Evolutionary conservation across 1,284 basidiomycete genomes (phyloP), one percentile per base, ranked within the genome.

Genomic region (Microbotryum violaceum): DNA sequence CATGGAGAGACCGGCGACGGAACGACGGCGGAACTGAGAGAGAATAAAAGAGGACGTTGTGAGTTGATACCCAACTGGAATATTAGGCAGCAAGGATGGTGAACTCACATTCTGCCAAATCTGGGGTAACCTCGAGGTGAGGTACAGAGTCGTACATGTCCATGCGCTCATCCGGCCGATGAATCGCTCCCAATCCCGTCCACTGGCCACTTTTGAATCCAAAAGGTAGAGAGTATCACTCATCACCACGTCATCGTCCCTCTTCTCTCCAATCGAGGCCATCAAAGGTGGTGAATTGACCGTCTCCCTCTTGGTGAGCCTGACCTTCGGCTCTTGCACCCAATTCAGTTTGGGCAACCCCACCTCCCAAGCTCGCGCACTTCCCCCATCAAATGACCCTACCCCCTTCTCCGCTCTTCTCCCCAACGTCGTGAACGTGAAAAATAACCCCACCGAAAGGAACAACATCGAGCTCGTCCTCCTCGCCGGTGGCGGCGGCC

Each of bases 41-140:
- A 42, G 7, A 23, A n/a, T n/a, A 27, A 20, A 18, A 49, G 44
- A 25, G 44, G 55, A 42, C 37, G 31, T 61, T 29, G 23, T 57
- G 14, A 56, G 59, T 51, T 47, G 50, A 37, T 27, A n/a, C n/a
- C 27, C 42, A n/a, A 57, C 31, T 9, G 37, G 44, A 3, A 29
- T 8, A 33, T 3, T 3, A 9, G 18, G 9, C 6, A 20, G 23
- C 7, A 18, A 4, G 1, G n/a, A 7, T 18, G 23, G 12, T 4
- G 4, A 8, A 84, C 89, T 76, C 73, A 93, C 91, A 71, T 96
- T 96, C 77, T 92, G 93, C 91, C 91, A 96, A 67, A 97, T 94
- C 75, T 96, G 92, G 31, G 92, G 92, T 70, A 96, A 77, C 56
- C 92, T 83, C 4, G 88, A 90, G 6, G 91, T 94, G 29, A 97